Evolutionary conservation across 345 rosid genomes (phyloP).

Genomic region (Lumnitzera littorea): DNA sequence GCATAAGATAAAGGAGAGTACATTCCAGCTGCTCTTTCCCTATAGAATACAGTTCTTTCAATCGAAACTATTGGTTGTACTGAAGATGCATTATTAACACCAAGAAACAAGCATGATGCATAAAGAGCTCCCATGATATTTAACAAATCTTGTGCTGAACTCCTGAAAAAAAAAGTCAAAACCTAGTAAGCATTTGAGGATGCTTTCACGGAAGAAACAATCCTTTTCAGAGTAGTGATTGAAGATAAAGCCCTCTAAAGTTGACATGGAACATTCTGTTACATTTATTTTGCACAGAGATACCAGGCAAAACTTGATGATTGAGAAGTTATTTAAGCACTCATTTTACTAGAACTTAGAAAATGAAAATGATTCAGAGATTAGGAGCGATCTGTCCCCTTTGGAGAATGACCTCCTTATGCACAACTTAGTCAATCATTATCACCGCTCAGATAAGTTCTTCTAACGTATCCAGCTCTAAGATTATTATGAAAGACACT

Average conservation of each 20-base stretch:
- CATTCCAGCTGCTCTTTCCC: constrained; percentile 94
- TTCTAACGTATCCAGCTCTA: too few species aligned
- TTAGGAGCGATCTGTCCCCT: too few species aligned
- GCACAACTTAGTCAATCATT: too few species aligned
- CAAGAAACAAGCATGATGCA: constrained; percentile 73
- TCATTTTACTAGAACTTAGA: too few species aligned
- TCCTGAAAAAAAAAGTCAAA: constrained; percentile 17
- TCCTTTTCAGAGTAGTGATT: neutral
- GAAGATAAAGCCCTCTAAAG: neutral
- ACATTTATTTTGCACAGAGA: too few species aligned
- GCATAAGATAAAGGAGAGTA: constrained; percentile 73
- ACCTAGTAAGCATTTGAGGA: too few species aligned
- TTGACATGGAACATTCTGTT: too few species aligned
- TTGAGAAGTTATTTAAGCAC: neutral
- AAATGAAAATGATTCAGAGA: too few species aligned
- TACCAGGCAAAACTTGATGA: neutral
- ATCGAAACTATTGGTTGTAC: constrained; percentile 87
- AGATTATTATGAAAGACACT: too few species aligned
- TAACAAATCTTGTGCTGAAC: constrained; percentile 45
- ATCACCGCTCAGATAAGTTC: too few species aligned
- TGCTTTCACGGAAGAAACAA: too few species aligned
- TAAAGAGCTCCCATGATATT: constrained; percentile 86
- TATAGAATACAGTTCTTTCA: constrained; percentile 82
- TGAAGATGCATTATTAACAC: constrained; percentile 77
- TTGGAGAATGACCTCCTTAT: too few species aligned